Evolutionary conservation across 805 yeast species (phyloP).

Genomic region (Starmera dryadoides): DNA sequence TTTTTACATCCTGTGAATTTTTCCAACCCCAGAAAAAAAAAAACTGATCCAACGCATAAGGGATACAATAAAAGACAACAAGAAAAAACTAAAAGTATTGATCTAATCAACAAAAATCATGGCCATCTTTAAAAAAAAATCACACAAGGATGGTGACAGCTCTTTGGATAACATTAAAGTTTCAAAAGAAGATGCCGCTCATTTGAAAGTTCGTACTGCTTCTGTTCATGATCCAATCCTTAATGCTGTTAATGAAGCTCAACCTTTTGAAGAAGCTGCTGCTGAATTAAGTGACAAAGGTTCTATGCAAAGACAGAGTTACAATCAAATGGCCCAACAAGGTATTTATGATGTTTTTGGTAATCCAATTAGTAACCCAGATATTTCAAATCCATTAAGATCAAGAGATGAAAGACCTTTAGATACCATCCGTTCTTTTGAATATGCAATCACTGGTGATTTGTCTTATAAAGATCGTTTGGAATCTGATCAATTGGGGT

Average conservation of each 20-base stretch:
- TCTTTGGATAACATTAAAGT: conserved; percentile 28
- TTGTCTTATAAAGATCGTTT: conserved; percentile 67
- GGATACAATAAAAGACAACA: not conserved
- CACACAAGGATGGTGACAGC: conserved; percentile 21
- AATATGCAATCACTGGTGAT: conserved; percentile 92
- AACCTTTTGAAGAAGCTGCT: conserved; percentile 76
- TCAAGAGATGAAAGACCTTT: conserved; percentile 92
- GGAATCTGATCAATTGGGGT: conserved; percentile 74
- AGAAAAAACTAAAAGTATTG: not conserved
- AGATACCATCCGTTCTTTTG: conserved; percentile 91
- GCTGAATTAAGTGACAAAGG: conserved; percentile 15
- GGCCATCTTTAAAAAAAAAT: conserved; percentile 39
- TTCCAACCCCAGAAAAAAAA: too few species aligned
- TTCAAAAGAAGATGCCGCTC: conserved; percentile 42
- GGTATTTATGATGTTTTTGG: conserved; percentile 83
- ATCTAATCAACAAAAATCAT: conserved; percentile 17
- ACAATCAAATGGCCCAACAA: conserved; percentile 33
- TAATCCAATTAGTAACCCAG: conserved; percentile 67
- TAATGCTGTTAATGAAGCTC: conserved; percentile 89
- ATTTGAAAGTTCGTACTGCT: conserved; percentile 58
- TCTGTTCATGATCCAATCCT: conserved; percentile 86
- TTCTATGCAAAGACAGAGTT: conserved; percentile 15
- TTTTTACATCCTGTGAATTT: too few species aligned
- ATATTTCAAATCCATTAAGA: conserved; percentile 89
- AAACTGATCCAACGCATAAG: too few species aligned